Conservation (phyloP, 2,329 filamentous ascomycete species). For the Aspergillus fischeri region DNA sequence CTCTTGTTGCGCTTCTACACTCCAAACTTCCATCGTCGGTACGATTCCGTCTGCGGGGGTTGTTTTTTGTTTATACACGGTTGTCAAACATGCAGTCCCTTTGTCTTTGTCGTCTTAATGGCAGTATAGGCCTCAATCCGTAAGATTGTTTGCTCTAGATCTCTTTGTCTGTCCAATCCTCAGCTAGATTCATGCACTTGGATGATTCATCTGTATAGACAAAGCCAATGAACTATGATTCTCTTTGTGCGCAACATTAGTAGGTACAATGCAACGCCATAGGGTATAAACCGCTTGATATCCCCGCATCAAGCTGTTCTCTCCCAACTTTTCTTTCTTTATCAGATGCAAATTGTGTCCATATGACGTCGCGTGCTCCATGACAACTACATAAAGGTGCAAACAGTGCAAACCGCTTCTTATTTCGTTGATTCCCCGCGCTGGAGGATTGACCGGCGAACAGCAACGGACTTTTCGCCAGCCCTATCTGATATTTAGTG, state of each 20-base stretch:
- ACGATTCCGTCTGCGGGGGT: background rate
- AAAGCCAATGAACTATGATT: background rate
- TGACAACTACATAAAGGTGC: background rate
- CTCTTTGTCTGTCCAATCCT: background rate
- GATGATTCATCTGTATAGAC: background rate
- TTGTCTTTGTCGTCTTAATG: no score
- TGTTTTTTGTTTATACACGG: no score
- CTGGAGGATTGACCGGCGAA: background rate
- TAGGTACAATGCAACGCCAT: background rate
- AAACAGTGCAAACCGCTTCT: constrained; percentile 6
- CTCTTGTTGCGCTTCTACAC: background rate
- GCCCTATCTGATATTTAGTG: background rate
- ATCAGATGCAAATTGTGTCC: background rate
- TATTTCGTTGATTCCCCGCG: background rate
- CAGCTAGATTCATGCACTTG: background rate
- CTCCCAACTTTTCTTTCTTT: background rate
- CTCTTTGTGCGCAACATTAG: background rate
- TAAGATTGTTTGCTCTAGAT: background rate
- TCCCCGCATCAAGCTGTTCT: background rate
- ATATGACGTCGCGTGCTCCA: background rate
- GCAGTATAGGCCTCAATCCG: no score
- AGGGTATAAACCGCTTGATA: background rate
- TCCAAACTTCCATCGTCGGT: background rate
- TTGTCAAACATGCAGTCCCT: no score
- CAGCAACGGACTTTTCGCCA: background rate